Percentiles rank a stretch among this genome's conserved stretches.
Evolutionary conservation across 1,284 basidiomycete genomes (phyloP).

Genomic region (Chiua sp.): DNA sequence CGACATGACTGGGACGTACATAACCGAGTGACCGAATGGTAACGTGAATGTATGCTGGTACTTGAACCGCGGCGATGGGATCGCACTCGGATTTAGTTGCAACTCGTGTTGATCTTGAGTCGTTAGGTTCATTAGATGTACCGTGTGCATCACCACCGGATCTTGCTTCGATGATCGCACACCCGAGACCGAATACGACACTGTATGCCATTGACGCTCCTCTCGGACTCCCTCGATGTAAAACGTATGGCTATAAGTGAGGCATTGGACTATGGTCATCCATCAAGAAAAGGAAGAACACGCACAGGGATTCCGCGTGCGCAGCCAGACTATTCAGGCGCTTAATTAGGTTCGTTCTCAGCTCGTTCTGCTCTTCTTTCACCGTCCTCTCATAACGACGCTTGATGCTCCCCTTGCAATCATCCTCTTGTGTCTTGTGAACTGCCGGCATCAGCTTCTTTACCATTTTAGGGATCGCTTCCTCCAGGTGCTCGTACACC

Average conservation of each 20-base stretch:
- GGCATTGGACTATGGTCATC: neutral
- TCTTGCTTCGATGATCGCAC: constrained; percentile 21
- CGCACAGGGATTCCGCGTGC: constrained; percentile 15
- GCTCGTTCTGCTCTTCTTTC: constrained; percentile 18
- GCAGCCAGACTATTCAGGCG: constrained; percentile 26
- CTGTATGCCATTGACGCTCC: neutral
- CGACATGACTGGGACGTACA: constrained; percentile 35
- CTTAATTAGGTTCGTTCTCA: constrained; percentile 31
- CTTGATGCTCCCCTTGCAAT: neutral
- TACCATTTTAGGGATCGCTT: neutral
- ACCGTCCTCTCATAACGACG: constrained; percentile 2
- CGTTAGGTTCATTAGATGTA: constrained; percentile 46
- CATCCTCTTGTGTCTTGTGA: constrained; percentile 13
- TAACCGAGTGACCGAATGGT: constrained; percentile 37
- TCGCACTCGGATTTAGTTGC: constrained; percentile 41
- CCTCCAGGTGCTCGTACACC: constrained; percentile 11
- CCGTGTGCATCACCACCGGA: constrained; percentile 37
- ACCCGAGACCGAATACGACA: constrained; percentile 22
- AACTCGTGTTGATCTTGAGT: constrained; percentile 47
- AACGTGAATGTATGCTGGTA: constrained; percentile 40
- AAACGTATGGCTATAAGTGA: constrained; percentile 21
- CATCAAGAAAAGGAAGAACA: neutral
- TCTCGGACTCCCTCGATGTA: constrained; percentile 8
- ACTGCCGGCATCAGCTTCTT: constrained; percentile 8
- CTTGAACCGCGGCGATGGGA: constrained; percentile 44